Conservation (phyloP, 179 eudicot genomes). For the Amaranthus tricolor region DNA sequence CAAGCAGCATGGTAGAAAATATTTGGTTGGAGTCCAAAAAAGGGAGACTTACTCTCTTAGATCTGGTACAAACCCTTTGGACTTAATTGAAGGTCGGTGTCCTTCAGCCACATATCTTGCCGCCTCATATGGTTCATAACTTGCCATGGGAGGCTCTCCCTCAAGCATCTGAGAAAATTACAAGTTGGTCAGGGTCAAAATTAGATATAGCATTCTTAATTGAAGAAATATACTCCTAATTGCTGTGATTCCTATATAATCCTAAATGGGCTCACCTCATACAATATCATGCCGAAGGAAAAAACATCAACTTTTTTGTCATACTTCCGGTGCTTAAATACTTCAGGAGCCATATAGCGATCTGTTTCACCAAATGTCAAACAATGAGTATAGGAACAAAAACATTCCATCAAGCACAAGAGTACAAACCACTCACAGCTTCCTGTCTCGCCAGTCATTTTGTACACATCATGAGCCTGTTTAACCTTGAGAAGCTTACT, state of each 20-base stretch:
- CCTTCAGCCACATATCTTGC: conserved; percentile 86
- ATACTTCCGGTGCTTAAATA: conserved; percentile 90
- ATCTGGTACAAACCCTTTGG: conserved; percentile 65
- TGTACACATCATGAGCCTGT: conserved; percentile 92
- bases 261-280: conserved; percentile 63
- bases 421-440: conserved; percentile 67
- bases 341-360: conserved; percentile 99
- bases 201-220: neutral
- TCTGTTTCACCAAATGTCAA: conserved; percentile 42
- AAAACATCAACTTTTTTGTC: conserved; percentile 98
- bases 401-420: conserved; percentile 13
- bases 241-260: neutral
- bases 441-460: conserved; percentile 99
- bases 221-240: neutral
- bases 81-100: conserved; percentile 69
- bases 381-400: conserved; percentile 11
- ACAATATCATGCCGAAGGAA: conserved; percentile 94
- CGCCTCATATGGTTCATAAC: conserved; percentile 82
- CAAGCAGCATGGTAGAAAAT: neutral
- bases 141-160: conserved; percentile 70
- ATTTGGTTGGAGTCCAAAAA: neutral
- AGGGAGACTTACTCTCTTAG: conserved; percentile 61
- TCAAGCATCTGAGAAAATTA: conserved; percentile 71
- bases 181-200: conserved; percentile 9
- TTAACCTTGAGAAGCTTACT: conserved; percentile 91